Conservation (phyloP, 768 basidiomycete species). For the Tephrocybe sp. region DNA sequence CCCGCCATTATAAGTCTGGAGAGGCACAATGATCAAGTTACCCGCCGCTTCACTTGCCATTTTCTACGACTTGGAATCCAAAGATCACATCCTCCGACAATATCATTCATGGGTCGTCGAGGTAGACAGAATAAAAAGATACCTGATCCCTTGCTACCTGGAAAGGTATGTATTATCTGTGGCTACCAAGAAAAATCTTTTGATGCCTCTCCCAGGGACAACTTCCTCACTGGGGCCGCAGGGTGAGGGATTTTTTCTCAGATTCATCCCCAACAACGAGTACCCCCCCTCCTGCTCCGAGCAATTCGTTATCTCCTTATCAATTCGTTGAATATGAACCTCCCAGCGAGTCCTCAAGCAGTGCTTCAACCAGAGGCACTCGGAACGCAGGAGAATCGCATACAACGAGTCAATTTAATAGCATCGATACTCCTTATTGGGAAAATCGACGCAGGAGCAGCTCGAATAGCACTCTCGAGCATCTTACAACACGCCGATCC, state of each 20-base stretch:
- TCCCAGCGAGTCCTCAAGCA: neutral
- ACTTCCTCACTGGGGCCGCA: slow-evolving; percentile 8
- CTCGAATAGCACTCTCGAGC: neutral
- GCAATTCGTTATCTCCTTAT: neutral
- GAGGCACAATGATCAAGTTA: neutral
- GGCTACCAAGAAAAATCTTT: too few species aligned
- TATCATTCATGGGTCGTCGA: slow-evolving; percentile 4
- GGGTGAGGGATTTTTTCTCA: neutral
- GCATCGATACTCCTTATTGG: too few species aligned
- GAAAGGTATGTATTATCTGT: slow-evolving; percentile 1
- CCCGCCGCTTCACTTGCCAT: neutral
- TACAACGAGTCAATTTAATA: too few species aligned
- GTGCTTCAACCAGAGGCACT: neutral
- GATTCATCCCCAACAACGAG: neutral
- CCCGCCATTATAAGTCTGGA: slow-evolving; percentile 8
- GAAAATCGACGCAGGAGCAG: too few species aligned
- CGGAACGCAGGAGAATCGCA: too few species aligned
- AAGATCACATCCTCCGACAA: too few species aligned
- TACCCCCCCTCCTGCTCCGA: neutral
- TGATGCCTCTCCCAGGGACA: too few species aligned
- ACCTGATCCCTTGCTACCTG: neutral
- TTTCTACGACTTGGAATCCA: neutral
- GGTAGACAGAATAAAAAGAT: slow-evolving; percentile 4
- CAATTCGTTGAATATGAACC: slow-evolving; percentile 1
- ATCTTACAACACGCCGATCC: neutral